These are phyloP conservation scores for Colletotrichum godetiae DNA, from an alignment of 2,329 filamentous ascomycete genomes.

Conservation along the genomic window DNA sequence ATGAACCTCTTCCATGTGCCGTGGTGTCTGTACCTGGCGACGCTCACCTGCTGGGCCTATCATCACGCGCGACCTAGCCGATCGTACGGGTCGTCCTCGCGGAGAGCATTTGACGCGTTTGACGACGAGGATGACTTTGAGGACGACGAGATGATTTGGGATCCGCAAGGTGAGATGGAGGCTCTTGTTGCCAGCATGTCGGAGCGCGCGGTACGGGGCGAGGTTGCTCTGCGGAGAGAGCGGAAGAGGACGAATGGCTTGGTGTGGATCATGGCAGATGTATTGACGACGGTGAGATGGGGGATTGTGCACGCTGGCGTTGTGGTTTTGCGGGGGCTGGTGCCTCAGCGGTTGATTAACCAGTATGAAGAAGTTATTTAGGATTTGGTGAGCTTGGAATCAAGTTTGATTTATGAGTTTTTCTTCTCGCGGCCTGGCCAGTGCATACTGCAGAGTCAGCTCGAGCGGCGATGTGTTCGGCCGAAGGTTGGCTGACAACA, in stretches of 20 bases:
- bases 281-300: conserved; percentile 68
- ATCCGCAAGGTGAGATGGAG: conserved; percentile 60
- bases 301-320: conserved; percentile 72
- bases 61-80: conserved; percentile 53
- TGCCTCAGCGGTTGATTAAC: conserved; percentile 44
- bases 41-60: conserved; percentile 68
- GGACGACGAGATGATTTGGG: conserved; percentile 62
- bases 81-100: not conserved
- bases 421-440: not conserved
- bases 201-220: conserved; percentile 42
- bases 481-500: not conserved
- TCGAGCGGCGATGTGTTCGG: not conserved
- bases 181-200: conserved; percentile 53
- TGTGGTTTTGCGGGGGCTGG: conserved; percentile 59
- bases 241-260: conserved; percentile 63
- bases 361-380: conserved; percentile 38
- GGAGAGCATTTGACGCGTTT: conserved; percentile 30
- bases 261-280: conserved; percentile 65
- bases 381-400: not conserved
- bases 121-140: conserved; percentile 39
- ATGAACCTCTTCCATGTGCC: conserved; percentile 69
- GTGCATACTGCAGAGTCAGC: not conserved
- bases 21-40: conserved; percentile 71
- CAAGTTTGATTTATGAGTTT: not conserved
- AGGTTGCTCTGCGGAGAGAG: conserved; percentile 47